These are phyloP conservation scores for Austroboletus sp. DNA, from an alignment of 1,284 basidiomycete species.

Conservation along the genomic window DNA sequence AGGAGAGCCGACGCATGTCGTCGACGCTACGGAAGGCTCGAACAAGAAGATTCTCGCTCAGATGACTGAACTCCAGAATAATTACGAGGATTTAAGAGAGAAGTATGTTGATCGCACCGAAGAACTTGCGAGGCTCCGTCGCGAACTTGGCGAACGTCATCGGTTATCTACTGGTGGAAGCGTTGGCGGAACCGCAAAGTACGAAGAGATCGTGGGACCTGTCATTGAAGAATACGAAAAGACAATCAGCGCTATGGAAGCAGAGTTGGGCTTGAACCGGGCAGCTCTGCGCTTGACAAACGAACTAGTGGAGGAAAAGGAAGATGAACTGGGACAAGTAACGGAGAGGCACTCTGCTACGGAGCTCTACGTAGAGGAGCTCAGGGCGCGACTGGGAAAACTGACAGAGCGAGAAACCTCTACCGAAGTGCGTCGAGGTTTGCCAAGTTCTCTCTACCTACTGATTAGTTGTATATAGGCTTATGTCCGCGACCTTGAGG, in stretches of 20 bases:
- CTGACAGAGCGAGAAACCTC: slow-evolving; percentile 83
- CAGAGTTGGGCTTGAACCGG: slow-evolving; percentile 83
- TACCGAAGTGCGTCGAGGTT: slow-evolving; percentile 60
- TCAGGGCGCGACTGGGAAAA: slow-evolving; percentile 74
- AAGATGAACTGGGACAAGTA: slow-evolving; percentile 64
- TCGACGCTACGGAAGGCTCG: slow-evolving; percentile 46
- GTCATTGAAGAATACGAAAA: slow-evolving; percentile 99
- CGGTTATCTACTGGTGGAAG: slow-evolving; percentile 56
- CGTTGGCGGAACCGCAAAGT: slow-evolving; percentile 69
- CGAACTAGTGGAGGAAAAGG: slow-evolving; percentile 86
- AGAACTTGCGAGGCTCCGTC: slow-evolving; percentile 71
- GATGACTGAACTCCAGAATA: slow-evolving; percentile 72
- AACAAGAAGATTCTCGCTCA: slow-evolving; percentile 69
- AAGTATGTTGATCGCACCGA: slow-evolving; percentile 82
- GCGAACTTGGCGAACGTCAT: slow-evolving; percentile 69
- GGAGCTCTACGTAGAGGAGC: slow-evolving; percentile 81
- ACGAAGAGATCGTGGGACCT: slow-evolving; percentile 93
- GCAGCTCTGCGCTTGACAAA: slow-evolving; percentile 87
- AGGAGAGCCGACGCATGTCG: slow-evolving; percentile 21
- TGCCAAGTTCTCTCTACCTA: slow-evolving; percentile 2
- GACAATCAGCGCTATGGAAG: slow-evolving; percentile 91
- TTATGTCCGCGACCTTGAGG: slow-evolving; percentile 88
- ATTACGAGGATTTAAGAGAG: slow-evolving; percentile 76
- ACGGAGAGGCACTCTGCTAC: slow-evolving; percentile 68
- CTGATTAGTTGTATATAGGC: slow-evolving; percentile 42